These are phyloP conservation scores for Orbilia javanica DNA, from an alignment of 2,329 filamentous ascomycete genomes.

Conservation along the genomic window DNA sequence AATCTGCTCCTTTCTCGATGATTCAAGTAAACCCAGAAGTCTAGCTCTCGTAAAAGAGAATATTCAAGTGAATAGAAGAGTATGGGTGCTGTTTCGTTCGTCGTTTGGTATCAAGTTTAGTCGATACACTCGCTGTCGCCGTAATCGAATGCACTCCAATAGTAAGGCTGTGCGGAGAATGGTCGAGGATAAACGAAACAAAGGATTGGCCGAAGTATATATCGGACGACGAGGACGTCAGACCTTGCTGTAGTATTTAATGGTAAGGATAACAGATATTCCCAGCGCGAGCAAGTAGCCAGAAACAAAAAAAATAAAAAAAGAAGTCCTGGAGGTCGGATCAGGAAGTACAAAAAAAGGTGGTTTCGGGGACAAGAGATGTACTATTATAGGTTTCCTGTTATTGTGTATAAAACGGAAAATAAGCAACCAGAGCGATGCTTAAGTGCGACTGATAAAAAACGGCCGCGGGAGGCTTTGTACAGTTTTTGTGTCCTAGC, in stretches of 20 bases:
- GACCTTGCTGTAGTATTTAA: conserved; percentile 42
- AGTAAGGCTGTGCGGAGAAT: conserved; percentile 28
- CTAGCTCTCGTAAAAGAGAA: not conserved
- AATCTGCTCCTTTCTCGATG: conserved; percentile 17
- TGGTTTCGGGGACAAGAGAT: conserved; percentile 57
- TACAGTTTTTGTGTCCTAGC: conserved; percentile 55
- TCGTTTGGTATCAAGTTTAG: conserved; percentile 8
- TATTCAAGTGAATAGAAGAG: not conserved
- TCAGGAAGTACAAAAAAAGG: conserved; percentile 55
- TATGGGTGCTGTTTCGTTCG: not conserved
- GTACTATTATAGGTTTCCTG: conserved; percentile 58
- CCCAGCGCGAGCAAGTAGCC: conserved; percentile 18
- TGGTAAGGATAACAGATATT: conserved; percentile 46
- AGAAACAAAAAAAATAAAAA: conserved; percentile 35
- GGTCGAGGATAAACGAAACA: conserved; percentile 36
- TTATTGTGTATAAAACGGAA: conserved; percentile 55
- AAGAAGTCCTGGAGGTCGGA: conserved; percentile 49
- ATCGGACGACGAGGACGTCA: conserved; percentile 46
- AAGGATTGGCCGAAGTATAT: conserved; percentile 40
- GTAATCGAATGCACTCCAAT: conserved; percentile 5
- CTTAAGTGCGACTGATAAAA: conserved; percentile 59
- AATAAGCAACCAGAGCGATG: conserved; percentile 59
- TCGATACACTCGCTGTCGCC: conserved; percentile 1
- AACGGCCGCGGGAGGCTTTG: conserved; percentile 58
- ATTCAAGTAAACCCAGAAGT: not conserved